These are phyloP conservation scores for Cryphonectria naterciae DNA, from an alignment of 2,329 filamentous ascomycete genomes.

Conservation along the genomic window DNA sequence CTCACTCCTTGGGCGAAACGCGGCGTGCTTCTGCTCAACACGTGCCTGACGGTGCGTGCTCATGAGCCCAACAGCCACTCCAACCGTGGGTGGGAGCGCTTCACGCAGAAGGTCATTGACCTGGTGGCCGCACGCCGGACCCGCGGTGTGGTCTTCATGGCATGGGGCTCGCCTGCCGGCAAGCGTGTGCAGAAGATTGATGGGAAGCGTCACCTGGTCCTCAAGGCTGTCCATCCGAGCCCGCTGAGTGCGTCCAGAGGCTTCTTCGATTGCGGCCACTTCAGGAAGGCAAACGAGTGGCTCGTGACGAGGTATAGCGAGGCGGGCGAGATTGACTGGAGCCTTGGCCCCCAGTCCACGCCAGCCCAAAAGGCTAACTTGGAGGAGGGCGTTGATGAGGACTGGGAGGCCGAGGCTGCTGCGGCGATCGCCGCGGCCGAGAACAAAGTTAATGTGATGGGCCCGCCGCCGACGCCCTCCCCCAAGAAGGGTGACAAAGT, in stretches of 20 bases:
- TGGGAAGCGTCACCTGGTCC: conserved; percentile 73
- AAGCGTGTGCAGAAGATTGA: conserved; percentile 79
- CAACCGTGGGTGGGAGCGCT: conserved; percentile 86
- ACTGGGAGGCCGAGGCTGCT: conserved; percentile 25
- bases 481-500: conserved; percentile 23
- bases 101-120: conserved; percentile 92
- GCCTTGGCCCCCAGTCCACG: conserved; percentile 48
- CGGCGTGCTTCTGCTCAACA: conserved; percentile 92
- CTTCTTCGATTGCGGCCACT: conserved; percentile 84
- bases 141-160: conserved; percentile 88
- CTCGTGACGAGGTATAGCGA: conserved; percentile 75
- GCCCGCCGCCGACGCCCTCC: conserved; percentile 28
- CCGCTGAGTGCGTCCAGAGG: conserved; percentile 84
- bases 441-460: conserved; percentile 27
- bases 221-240: conserved; percentile 89
- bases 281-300: conserved; percentile 84
- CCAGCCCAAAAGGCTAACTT: conserved; percentile 29
- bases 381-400: conserved; percentile 23
- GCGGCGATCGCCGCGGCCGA: conserved; percentile 24
- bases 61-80: conserved; percentile 86
- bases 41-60: conserved; percentile 89
- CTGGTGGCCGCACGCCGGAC: conserved; percentile 77
- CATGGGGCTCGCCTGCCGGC: conserved; percentile 87
- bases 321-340: conserved; percentile 87
- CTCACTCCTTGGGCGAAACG: conserved; percentile 93